A percentile compares a stretch with the other conserved stretches of the same genome.
phyloP scores from a whole-genome alignment of 805 yeast species.

The Lachancea kluyveri region DNA sequence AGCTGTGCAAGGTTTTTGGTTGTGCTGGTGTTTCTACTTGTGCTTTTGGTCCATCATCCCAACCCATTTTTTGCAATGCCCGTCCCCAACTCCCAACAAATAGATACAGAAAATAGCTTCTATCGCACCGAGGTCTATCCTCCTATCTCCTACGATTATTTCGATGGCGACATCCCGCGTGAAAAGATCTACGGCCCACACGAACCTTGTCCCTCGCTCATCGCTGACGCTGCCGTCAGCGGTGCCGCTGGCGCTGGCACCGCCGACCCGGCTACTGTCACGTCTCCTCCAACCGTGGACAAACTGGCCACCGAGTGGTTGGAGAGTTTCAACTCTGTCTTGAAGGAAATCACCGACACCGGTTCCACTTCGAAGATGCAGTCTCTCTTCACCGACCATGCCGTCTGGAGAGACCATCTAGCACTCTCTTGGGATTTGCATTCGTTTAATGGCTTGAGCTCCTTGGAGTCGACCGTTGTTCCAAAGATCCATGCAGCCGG shows the following conservation, averaged over 20 bases:
- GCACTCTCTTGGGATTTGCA: conserved; percentile 31
- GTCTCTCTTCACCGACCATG: conserved; percentile 23
- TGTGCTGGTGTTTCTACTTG: too few species aligned
- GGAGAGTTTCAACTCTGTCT: conserved; percentile 23
- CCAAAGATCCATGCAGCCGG: conserved; percentile 15
- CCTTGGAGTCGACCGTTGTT: conserved; percentile 19
- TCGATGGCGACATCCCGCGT: conserved; percentile 23
- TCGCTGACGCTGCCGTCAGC: conserved; percentile 21
- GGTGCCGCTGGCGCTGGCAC: conserved; percentile 10
- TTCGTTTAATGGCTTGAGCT: conserved; percentile 28
- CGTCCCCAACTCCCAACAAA: too few species aligned
- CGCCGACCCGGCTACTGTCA: too few species aligned
- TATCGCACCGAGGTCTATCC: conserved; percentile 20
- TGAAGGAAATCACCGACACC: conserved; percentile 9
- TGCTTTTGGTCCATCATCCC: too few species aligned
- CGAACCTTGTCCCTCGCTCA: conserved; percentile 24
- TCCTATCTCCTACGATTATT: conserved; percentile 16
- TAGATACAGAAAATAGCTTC: conserved; percentile 1
- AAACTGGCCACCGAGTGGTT: conserved; percentile 29
- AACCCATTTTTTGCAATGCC: too few species aligned
- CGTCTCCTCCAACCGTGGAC: too few species aligned
- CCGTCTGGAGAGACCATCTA: conserved; percentile 36
- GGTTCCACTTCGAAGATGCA: conserved; percentile 14
- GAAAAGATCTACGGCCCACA: conserved; percentile 26
- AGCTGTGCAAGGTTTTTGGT: too few species aligned